Percentiles rank a stretch among this genome's conserved stretches.
Conservation (phyloP, 805 yeast genomes). For the Metschnikowia similis region DNA sequence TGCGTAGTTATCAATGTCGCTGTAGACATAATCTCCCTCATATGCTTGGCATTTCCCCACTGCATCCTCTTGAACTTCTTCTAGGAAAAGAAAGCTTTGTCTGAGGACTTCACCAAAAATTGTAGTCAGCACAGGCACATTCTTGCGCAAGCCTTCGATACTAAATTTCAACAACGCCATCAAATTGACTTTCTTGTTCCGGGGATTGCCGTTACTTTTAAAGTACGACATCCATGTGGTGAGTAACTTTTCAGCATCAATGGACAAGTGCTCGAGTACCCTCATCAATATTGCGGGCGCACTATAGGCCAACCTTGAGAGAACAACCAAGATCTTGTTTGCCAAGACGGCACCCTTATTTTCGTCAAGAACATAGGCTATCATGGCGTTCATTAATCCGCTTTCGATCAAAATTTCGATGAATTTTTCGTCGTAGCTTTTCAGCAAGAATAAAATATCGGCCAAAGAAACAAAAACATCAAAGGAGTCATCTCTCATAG, state of each 20-base stretch:
- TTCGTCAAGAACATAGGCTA: constrained; percentile 39
- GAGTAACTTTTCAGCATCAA: constrained; percentile 24
- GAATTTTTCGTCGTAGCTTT: constrained; percentile 22
- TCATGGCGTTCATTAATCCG: constrained; percentile 42
- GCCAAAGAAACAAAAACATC: constrained; percentile 50
- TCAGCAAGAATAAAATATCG: constrained; percentile 45
- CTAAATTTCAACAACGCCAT: constrained; percentile 57
- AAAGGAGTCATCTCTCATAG: constrained; percentile 69
- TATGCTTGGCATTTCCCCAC: constrained; percentile 35
- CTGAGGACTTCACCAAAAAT: constrained; percentile 27
- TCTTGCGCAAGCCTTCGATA: constrained; percentile 27
- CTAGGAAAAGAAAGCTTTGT: constrained; percentile 48
- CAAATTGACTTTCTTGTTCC: constrained; percentile 64
- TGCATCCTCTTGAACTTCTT: constrained; percentile 63
- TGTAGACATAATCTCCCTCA: constrained; percentile 33
- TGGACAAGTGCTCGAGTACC: constrained; percentile 26
- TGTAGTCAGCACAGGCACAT: constrained; percentile 14
- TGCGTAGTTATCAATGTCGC: constrained; percentile 40
- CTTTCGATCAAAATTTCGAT: constrained; percentile 35
- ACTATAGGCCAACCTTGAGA: constrained; percentile 33
- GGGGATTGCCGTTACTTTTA: constrained; percentile 64
- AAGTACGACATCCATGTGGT: constrained; percentile 38
- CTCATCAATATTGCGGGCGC: constrained; percentile 33
- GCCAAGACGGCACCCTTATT: constrained; percentile 38
- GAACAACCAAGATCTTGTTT: constrained; percentile 34